These are phyloP conservation scores for Pseudogymnoascus sp. DNA, from an alignment of 2,329 filamentous ascomycete species.

Conservation along the genomic window DNA sequence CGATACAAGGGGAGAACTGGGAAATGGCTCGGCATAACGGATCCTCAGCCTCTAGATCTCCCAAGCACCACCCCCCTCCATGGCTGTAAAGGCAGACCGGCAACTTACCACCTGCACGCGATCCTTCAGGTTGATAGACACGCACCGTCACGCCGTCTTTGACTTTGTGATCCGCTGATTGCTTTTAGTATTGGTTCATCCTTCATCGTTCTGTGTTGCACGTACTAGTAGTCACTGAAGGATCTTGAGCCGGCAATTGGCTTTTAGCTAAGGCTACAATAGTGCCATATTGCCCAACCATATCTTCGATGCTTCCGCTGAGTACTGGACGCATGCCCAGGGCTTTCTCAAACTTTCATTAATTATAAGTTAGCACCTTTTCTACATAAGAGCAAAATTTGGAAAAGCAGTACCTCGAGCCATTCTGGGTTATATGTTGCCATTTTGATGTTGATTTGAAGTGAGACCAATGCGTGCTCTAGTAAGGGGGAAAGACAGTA, in stretches of 20 bases:
- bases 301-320: slow-evolving; percentile 14
- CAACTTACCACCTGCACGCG: slow-evolving; percentile 16
- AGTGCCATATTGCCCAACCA: slow-evolving; percentile 16
- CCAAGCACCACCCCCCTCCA: slow-evolving; percentile 31
- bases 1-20: slow-evolving; percentile 25
- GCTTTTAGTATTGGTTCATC: neutral
- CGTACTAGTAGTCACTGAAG: slow-evolving; percentile 11
- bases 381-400: neutral
- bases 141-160: slow-evolving; percentile 10
- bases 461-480: neutral
- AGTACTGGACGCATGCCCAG: slow-evolving; percentile 18
- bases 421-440: slow-evolving; percentile 19
- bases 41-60: slow-evolving; percentile 32
- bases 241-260: slow-evolving; percentile 17
- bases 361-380: neutral
- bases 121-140: slow-evolving; percentile 19
- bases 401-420: slow-evolving; percentile 19
- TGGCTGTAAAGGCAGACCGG: slow-evolving; percentile 31
- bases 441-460: neutral
- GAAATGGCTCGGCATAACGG: slow-evolving; percentile 28
- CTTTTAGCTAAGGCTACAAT: slow-evolving; percentile 12
- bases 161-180: neutral
- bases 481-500: neutral
- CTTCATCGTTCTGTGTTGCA: neutral
- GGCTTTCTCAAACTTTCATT: slow-evolving; percentile 18